Evolutionary conservation across 352 stramenopile genomes (phyloP), one percentile per base, ranked within the genome.

Genomic region (Sclerospora graminicola): DNA sequence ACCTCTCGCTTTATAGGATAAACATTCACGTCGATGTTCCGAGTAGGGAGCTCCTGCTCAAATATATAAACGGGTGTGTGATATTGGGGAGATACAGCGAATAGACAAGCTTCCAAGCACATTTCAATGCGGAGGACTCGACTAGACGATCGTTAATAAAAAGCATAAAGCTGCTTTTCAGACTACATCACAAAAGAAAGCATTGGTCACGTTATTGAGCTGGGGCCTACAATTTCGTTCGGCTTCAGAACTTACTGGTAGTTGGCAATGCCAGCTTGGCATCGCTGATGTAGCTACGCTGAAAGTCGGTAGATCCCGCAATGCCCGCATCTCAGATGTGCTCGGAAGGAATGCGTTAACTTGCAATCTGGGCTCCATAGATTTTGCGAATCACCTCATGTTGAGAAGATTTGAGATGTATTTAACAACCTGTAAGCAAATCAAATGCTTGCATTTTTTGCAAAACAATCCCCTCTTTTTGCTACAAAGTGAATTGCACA

Each of bases 91-190:
- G 53, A 57, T 97, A 95, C 23, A 96, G 69, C 30, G 71, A 74
- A 67, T 98, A 99, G 2, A 97, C 75, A 31, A 90, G 89, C 64
- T 98, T 93, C 41, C 98, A 82, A 10, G 89, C 80, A 32, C 86
- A 70, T 49, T 96, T 96, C 21, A 99, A 73, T 37, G 75, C 63
- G 34, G 72, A 45, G 37, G 82, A 97, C 23, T 98, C 87, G 8
- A 99, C 95, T 8, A 98, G 69, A 8, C 96, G 86, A 41, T 97
- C 67, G 66, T 99, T 99, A 54, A 99, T 96, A 60, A 99, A 99
- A 9, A 99, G 54, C 26, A 99, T 78, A 35, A 91, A 94, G 21
- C 77, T 70, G 41, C 61, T 85, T 52, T 83, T 84, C 20, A 88
- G 41, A 48, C 81, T 9, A 42, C 15, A n/a, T 7, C 19, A 23